A percentile compares a stretch with the other conserved stretches of the same genome.
These are phyloP conservation scores for Plasmodium coatneyi DNA, from an alignment of 169 alveolate species.

Conservation along the genomic window DNA sequence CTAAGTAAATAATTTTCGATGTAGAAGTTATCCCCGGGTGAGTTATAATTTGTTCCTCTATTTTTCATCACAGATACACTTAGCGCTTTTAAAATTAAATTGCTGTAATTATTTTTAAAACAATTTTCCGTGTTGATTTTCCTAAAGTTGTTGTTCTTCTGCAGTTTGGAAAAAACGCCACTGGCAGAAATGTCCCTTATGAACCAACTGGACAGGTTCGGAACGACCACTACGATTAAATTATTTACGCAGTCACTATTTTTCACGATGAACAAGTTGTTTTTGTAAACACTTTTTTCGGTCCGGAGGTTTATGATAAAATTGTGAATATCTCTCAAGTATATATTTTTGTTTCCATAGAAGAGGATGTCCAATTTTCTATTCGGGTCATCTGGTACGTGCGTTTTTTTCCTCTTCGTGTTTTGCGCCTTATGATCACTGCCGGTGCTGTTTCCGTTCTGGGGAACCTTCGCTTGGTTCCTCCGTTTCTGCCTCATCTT, in stretches of 20 bases:
- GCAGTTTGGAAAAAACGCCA: slow-evolving; percentile 48
- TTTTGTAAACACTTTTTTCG: slow-evolving; percentile 7
- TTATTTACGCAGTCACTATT: slow-evolving; percentile 38
- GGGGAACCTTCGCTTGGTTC: background rate
- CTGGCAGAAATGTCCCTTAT: slow-evolving; percentile 35
- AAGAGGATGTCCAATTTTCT: slow-evolving; percentile 25
- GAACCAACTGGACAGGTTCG: slow-evolving; percentile 37
- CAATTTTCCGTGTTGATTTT: slow-evolving; percentile 46
- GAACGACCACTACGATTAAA: slow-evolving; percentile 33
- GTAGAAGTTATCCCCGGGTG: background rate
- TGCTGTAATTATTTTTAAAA: slow-evolving; percentile 28
- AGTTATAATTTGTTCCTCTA: background rate
- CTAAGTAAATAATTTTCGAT: slow-evolving; percentile 39
- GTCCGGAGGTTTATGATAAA: slow-evolving; percentile 44
- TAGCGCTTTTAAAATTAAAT: slow-evolving; percentile 30
- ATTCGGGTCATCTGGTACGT: background rate
- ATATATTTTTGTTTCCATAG: slow-evolving; percentile 28
- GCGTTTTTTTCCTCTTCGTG: slow-evolving; percentile 6
- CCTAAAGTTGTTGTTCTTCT: slow-evolving; percentile 55
- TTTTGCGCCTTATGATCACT: background rate
- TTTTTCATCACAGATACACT: slow-evolving; percentile 31
- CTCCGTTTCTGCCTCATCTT: slow-evolving; percentile 21
- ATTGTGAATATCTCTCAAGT: slow-evolving; percentile 58
- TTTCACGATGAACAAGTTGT: slow-evolving; percentile 46
- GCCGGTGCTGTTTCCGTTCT: background rate